Base-by-base conservation (phyloP, 2,329 filamentous ascomycete genomes). In the Shiraia sp. region DNA sequence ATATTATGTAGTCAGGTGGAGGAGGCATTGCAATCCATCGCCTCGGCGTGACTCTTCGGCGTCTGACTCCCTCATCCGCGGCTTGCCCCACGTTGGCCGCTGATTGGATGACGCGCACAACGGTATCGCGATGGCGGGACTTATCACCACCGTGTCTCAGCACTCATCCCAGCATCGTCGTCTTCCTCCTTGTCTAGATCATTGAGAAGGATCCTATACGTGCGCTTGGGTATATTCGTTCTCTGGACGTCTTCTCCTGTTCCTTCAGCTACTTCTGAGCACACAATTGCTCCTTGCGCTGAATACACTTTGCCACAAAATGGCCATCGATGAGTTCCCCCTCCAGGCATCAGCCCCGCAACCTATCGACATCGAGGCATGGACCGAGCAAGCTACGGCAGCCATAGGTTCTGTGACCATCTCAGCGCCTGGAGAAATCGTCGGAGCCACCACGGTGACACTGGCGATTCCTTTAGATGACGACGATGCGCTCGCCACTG, bases 391-490 rank as follows among this genome's bases (percentile, higher is more conserved):
- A 40, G 69, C 72, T 23, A 70, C 74, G 16, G 69, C 72, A 28
- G 70, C 69, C 16, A 56, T 77, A 36, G 62, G 61, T 41, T 61
- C 68, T 19, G 63, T 75, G 7, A 59, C 69, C 27, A 66, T 76
- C 45, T 64, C 71, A 24, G 48, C 63, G 3, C 54, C 62, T 10
- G 51, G 55, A 6, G 55, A 59, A 8, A 34, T 33, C 13, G 34
- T 58, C 17, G 66, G 77, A 34, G 83, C 83, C 39, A 81, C 81
- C 2, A 80, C 82, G 32, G 77, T 80, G 19, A 77, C 83, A 4
- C 77, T 95, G 38, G 77, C 84, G 34, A 93, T 95, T 53, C 85
- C 88, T 2, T 80, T 95, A 38, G 88, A 95, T 66, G 81, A 56
- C 27, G 53, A 82, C 52, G 63, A 68, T 51, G 55, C 61, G 45